phyloP scores from a whole-genome alignment of 106 monocot species.

The Acanthochlamys bracteata region DNA sequence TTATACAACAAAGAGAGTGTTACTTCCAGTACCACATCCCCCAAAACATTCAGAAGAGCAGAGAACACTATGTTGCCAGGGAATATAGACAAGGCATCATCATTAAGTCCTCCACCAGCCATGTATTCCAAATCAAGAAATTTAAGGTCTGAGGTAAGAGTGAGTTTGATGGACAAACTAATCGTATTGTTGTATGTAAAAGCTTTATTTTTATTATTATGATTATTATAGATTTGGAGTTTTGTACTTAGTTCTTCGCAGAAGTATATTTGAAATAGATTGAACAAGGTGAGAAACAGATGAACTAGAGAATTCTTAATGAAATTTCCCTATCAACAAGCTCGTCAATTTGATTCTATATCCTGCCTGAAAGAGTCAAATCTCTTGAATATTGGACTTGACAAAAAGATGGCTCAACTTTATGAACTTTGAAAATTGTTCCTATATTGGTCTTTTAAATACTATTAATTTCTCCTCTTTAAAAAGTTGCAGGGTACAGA shows the following conservation, averaged over 20 bases:
- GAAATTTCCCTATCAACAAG: background rate
- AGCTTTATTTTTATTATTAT: background rate
- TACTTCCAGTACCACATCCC: slow-evolving; percentile 8
- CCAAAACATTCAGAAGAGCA: slow-evolving; percentile 17
- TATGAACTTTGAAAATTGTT: no score
- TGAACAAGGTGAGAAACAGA: no score
- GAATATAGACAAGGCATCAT: slow-evolving; percentile 14
- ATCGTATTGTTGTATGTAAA: background rate
- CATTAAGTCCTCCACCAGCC: slow-evolving; percentile 9
- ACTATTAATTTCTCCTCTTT: background rate
- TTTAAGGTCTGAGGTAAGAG: slow-evolving; percentile 27
- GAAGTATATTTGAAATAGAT: background rate
- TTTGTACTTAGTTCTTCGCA: background rate
- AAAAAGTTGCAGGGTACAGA: background rate
- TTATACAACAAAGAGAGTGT: slow-evolving; percentile 17
- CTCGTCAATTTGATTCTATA: no score
- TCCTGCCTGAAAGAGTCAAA: no score
- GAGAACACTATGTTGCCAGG: slow-evolving; percentile 5
- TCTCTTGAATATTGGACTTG: no score
- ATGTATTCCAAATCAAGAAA: slow-evolving; percentile 8
- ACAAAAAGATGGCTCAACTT: no score
- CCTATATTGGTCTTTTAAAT: background rate
- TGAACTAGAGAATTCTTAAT: background rate
- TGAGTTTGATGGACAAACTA: background rate
- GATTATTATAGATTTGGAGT: background rate